phyloP scores from a whole-genome alignment of 1,284 basidiomycete species.

The Pholiota adiposa region DNA sequence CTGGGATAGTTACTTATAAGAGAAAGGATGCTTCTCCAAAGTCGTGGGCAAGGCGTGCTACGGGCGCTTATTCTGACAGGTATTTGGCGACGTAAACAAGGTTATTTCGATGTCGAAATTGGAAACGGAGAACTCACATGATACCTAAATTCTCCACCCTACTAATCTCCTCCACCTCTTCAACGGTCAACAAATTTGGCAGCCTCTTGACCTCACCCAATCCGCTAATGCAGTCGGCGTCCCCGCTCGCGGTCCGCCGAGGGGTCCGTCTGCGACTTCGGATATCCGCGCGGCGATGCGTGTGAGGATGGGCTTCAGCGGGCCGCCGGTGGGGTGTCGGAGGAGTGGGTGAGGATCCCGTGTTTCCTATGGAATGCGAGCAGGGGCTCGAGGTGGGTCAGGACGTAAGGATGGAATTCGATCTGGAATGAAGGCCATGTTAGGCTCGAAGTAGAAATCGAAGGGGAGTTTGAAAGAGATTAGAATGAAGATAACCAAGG shows the following conservation, averaged over 20 bases:
- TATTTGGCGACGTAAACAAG: too few species aligned
- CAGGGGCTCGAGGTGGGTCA: slow-evolving; percentile 38
- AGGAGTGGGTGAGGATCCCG: slow-evolving; percentile 46
- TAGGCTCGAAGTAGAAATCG: too few species aligned
- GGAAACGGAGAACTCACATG: slow-evolving; percentile 30
- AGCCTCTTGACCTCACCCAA: slow-evolving; percentile 43
- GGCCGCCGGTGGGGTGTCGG: slow-evolving; percentile 44
- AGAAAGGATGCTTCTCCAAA: too few species aligned
- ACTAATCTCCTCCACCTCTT: slow-evolving; percentile 53
- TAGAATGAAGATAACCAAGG: too few species aligned
- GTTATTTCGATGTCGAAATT: too few species aligned
- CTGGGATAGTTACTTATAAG: too few species aligned
- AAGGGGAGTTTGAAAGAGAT: too few species aligned
- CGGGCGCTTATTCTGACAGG: too few species aligned
- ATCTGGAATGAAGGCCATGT: slow-evolving; percentile 46
- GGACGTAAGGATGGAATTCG: slow-evolving; percentile 57
- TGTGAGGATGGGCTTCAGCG: slow-evolving; percentile 48
- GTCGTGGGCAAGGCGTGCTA: too few species aligned
- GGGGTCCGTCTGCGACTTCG: slow-evolving; percentile 15
- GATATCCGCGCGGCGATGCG: slow-evolving; percentile 41
- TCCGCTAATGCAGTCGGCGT: slow-evolving; percentile 47
- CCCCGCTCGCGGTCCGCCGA: slow-evolving; percentile 41
- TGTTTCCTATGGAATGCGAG: slow-evolving; percentile 42
- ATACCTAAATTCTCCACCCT: slow-evolving; percentile 48
- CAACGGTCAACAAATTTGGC: slow-evolving; percentile 37